phyloP scores from a whole-genome alignment of 257 asterid genomes.

The Nicotiana knightiana region DNA sequence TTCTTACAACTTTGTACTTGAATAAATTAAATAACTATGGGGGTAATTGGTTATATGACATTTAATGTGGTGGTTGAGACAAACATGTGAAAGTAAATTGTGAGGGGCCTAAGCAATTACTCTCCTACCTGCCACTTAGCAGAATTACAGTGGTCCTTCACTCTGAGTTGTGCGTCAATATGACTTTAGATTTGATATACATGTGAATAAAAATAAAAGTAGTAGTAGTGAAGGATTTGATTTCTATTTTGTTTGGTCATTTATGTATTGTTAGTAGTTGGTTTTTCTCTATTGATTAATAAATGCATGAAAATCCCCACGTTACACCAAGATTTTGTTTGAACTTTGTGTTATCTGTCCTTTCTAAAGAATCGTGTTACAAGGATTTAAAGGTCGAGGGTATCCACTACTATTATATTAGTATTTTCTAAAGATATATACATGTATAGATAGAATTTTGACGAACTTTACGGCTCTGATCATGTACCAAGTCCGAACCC shows the following conservation, averaged over 20 bases:
- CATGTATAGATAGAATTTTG: no score
- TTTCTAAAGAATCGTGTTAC: background rate
- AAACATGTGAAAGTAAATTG: constrained; percentile 3
- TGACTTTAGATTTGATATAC: constrained; percentile 14
- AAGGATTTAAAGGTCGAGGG: no score
- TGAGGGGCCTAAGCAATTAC: constrained; percentile 35
- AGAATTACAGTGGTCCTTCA: constrained; percentile 14
- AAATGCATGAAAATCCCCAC: background rate
- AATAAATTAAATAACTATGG: background rate
- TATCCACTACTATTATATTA: no score
- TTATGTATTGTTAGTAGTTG: background rate
- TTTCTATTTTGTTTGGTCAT: background rate
- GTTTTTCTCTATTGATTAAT: background rate
- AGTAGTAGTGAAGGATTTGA: background rate
- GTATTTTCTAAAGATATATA: no score
- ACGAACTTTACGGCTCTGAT: no score
- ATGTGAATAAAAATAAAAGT: background rate
- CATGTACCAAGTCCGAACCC: no score
- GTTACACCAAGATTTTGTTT: background rate
- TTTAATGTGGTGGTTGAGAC: constrained; percentile 54
- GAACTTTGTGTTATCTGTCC: background rate
- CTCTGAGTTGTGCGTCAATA: constrained; percentile 15
- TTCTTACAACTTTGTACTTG: background rate
- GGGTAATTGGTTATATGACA: background rate
- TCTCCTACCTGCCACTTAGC: constrained; percentile 1